These are phyloP conservation scores for Geranium brycei DNA, from an alignment of 345 rosid genomes.

Conservation along the genomic window DNA sequence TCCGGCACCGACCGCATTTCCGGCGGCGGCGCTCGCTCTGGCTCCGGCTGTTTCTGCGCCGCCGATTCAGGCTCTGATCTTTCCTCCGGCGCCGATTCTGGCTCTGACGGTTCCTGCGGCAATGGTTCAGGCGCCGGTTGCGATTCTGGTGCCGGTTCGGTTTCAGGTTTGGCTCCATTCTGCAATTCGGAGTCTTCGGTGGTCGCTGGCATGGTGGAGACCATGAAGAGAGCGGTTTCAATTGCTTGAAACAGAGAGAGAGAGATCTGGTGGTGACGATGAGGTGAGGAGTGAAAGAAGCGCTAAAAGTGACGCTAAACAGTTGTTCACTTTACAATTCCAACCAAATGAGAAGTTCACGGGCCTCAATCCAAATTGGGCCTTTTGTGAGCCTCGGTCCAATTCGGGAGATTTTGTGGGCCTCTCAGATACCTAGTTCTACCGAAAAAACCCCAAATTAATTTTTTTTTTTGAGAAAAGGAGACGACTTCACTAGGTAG, in stretches of 20 bases:
- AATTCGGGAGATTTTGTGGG: too few species aligned
- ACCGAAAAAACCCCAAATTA: too few species aligned
- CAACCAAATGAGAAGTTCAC: too few species aligned
- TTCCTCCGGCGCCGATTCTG: not conserved
- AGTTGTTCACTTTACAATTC: not conserved
- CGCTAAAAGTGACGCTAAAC: not conserved
- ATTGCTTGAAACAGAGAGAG: not conserved
- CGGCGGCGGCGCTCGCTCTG: not conserved
- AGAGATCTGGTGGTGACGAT: constrained; percentile 5
- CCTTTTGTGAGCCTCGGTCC: not conserved
- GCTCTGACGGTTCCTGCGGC: not conserved
- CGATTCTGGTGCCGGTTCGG: constrained; percentile 14
- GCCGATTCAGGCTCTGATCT: not conserved
- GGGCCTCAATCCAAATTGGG: not conserved
- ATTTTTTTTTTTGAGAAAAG: too few species aligned
- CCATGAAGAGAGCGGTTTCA: not conserved
- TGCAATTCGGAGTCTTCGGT: constrained; percentile 35
- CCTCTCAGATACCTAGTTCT: too few species aligned
- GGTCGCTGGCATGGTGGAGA: constrained; percentile 26
- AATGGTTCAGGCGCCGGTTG: not conserved
- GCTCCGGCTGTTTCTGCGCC: not conserved
- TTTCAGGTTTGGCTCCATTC: constrained; percentile 21
- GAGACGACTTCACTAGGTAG: too few species aligned
- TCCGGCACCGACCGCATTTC: not conserved
- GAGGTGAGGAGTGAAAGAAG: too few species aligned